These are phyloP conservation scores for Cyberlindnera samutprakarnensis DNA, from an alignment of 805 yeast genomes.

Conservation along the genomic window DNA sequence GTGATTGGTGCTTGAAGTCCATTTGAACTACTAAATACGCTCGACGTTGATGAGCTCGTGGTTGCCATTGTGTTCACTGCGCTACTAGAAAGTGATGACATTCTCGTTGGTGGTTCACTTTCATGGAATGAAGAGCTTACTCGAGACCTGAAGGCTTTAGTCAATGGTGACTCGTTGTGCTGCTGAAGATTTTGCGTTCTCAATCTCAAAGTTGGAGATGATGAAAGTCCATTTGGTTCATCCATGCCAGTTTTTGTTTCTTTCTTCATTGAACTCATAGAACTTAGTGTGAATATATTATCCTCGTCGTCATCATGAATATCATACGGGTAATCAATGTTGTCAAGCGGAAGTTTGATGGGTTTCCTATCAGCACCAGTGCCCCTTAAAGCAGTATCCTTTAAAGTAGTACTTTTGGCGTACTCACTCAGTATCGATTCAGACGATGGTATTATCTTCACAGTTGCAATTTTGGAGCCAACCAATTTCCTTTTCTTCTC, in stretches of 20 bases:
- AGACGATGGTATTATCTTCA: conserved; percentile 2
- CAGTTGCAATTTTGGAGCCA: conserved; percentile 1
- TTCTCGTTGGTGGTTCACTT: conserved; percentile 1
- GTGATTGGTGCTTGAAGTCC: background rate
- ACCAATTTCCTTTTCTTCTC: background rate
- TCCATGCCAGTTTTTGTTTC: background rate
- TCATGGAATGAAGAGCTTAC: conserved; percentile 9
- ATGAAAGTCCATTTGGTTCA: background rate
- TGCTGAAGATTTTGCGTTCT: background rate
- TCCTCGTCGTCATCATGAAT: background rate
- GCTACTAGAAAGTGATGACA: background rate
- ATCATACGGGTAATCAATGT: background rate
- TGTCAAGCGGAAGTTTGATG: too few species aligned
- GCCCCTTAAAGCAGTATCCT: too few species aligned
- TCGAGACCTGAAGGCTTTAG: conserved; percentile 16
- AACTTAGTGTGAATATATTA: background rate
- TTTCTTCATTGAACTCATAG: background rate
- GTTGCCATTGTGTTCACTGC: background rate
- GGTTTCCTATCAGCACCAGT: too few species aligned
- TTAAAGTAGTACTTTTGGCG: too few species aligned
- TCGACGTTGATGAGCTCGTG: conserved; percentile 5
- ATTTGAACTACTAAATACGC: conserved; percentile 14
- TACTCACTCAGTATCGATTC: conserved; percentile 5
- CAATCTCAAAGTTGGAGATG: background rate
- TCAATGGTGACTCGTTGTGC: conserved; percentile 8